Evolutionary conservation across 768 basidiomycete species (phyloP).

Genomic region (Asterophora lycoperdoides): DNA sequence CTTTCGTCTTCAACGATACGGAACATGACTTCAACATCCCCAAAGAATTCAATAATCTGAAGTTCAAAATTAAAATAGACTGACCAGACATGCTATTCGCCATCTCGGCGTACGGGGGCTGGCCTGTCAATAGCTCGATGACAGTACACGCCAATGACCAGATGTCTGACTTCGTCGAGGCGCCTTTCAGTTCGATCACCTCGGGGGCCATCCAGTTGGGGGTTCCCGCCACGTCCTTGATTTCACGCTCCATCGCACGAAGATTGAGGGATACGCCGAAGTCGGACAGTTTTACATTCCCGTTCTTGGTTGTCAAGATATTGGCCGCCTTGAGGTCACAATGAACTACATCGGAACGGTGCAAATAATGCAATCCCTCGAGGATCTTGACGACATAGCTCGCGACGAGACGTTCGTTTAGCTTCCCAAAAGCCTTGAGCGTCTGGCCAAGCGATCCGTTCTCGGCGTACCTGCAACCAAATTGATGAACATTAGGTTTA

Average conservation of each 20-base stretch:
- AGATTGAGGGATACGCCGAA: conserved; percentile 97
- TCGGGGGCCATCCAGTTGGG: conserved; percentile 99
- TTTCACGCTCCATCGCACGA: conserved; percentile 82
- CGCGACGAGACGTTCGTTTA: conserved; percentile 89
- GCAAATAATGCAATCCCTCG: conserved; percentile 92
- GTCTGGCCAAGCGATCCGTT: conserved; percentile 94
- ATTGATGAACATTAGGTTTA: conserved; percentile 5
- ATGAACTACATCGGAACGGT: conserved; percentile 86
- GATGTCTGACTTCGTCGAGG: conserved; percentile 89
- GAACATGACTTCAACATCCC: conserved; percentile 72
- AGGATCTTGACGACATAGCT: conserved; percentile 95
- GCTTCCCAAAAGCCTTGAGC: conserved; percentile 87
- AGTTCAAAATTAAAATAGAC: conserved; percentile 18
- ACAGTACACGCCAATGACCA: conserved; percentile 96
- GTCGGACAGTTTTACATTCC: conserved; percentile 95
- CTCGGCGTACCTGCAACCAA: conserved; percentile 76
- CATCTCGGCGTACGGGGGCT: conserved; percentile 89
- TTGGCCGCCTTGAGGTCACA: conserved; percentile 99
- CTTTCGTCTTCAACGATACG: conserved; percentile 91
- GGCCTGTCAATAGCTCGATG: conserved; percentile 88
- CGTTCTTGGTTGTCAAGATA: conserved; percentile 97
- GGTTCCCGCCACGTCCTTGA: conserved; percentile 86
- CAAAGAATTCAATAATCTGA: conserved; percentile 7
- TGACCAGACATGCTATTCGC: conserved; percentile 86
- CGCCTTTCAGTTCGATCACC: conserved; percentile 92